Conservation (phyloP, 345 rosid genomes). For the Eucalyptus curtisii region DNA sequence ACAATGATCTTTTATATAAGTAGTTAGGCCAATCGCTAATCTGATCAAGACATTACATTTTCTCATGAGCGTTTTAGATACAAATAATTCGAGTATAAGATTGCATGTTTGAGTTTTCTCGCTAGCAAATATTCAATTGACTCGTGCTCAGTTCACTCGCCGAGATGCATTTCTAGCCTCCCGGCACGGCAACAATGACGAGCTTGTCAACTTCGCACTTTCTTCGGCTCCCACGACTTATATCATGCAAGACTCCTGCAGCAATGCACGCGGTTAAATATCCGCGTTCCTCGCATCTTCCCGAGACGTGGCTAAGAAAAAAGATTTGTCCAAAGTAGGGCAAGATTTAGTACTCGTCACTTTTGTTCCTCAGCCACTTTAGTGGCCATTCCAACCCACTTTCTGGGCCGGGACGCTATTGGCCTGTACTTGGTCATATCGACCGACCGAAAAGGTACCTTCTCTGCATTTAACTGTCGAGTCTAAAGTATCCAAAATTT, state of each 20-base stretch:
- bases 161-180: accelerated
- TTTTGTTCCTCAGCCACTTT: not conserved
- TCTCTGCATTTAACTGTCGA: not conserved
- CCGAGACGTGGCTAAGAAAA: not conserved
- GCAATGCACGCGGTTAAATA: not conserved
- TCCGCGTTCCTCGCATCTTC: not conserved
- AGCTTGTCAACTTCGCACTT: not conserved
- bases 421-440: not conserved
- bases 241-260: not conserved
- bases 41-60: not conserved
- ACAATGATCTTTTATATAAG: not conserved
- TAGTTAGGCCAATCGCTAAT: not conserved
- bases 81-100: not conserved
- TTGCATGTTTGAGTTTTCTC: not conserved
- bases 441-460: not conserved
- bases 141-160: not conserved
- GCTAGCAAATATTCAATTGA: not conserved
- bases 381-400: not conserved
- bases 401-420: not conserved
- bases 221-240: not conserved
- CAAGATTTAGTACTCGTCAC: not conserved
- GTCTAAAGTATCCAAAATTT: not conserved
- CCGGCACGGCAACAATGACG: not conserved
- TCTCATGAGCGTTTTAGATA: not conserved
- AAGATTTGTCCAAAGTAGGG: not conserved